Conservation (phyloP, 2,329 filamentous ascomycete species). For the Pochonia chlamydosporia region DNA sequence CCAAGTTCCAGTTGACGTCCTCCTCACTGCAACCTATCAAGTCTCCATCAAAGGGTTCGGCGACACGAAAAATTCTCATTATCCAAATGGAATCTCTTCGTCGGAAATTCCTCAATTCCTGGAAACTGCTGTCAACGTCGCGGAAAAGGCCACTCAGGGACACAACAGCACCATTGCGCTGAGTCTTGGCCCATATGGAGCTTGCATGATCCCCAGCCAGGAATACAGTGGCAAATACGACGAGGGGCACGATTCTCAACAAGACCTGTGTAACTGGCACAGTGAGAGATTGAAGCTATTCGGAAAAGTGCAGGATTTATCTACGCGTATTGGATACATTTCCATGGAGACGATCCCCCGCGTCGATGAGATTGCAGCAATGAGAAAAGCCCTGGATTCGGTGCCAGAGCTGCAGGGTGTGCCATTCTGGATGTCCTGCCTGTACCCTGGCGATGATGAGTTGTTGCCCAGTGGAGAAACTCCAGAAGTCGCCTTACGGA, state of each 20-base stretch:
- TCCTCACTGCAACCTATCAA: conserved; percentile 66
- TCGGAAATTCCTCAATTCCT: conserved; percentile 35
- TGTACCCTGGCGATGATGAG: conserved; percentile 52
- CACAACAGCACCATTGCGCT: conserved; percentile 41
- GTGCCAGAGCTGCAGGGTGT: conserved; percentile 19
- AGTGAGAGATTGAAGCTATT: conserved; percentile 47
- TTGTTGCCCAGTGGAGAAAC: conserved; percentile 50
- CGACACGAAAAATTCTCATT: conserved; percentile 36
- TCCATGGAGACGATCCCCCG: conserved; percentile 63
- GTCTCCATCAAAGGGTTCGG: conserved; percentile 51
- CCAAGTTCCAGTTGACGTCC: conserved; percentile 51
- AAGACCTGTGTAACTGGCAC: conserved; percentile 52
- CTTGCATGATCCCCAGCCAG: conserved; percentile 58
- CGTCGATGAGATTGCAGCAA: conserved; percentile 55
- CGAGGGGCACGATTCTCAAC: conserved; percentile 33
- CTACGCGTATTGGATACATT: conserved; percentile 42
- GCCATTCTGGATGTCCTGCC: conserved; percentile 57
- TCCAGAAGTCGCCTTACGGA: conserved; percentile 25
- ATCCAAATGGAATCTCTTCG: conserved; percentile 36
- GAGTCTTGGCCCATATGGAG: conserved; percentile 61
- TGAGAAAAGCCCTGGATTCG: conserved; percentile 38
- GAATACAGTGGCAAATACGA: conserved; percentile 62
- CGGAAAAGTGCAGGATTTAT: conserved; percentile 28
- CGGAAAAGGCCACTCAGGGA: conserved; percentile 25
- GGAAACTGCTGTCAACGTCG: conserved; percentile 37